Evolutionary conservation across 495 filamentous ascomycete genomes (phyloP).

Genomic region (Aspergillus biplanus): DNA sequence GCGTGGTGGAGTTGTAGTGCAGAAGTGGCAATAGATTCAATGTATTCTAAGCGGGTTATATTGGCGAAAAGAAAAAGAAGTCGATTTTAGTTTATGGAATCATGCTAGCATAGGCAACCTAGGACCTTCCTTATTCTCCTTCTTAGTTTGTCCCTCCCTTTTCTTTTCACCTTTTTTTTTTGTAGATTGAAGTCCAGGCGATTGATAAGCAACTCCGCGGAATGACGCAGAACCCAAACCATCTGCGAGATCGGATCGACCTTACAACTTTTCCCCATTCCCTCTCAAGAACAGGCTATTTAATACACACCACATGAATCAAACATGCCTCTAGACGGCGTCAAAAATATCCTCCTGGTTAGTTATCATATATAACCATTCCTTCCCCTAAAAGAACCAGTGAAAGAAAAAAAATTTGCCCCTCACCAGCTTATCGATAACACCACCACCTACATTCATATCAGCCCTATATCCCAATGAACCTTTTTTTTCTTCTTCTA

Average conservation of each 20-base stretch:
- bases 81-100: too few relatives aligned
- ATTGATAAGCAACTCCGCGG: conserved; percentile 50
- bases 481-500: too few relatives aligned
- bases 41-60: neutral
- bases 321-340: conserved; percentile 52
- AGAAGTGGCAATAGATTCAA: conserved; percentile 72
- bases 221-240: conserved; percentile 33
- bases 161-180: neutral
- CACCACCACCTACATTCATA: conserved; percentile 11
- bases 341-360: conserved; percentile 58
- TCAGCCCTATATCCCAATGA: too few relatives aligned
- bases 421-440: conserved; percentile 51
- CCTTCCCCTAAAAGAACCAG: conserved; percentile 1
- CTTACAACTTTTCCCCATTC: conserved; percentile 19
- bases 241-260: conserved; percentile 39
- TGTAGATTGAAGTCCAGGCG: conserved; percentile 14
- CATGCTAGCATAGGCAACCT: too few relatives aligned
- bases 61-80: too few relatives aligned
- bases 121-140: too few relatives aligned
- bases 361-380: conserved; percentile 19
- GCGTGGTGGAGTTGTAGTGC: conserved; percentile 79
- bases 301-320: neutral
- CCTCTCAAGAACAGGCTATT: neutral
- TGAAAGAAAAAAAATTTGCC: conserved; percentile 20
- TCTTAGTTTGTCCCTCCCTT: too few relatives aligned